A percentile compares a stretch with the other conserved stretches of the same genome.
Conservation (phyloP, 2,329 filamentous ascomycete genomes). For the Neonectria sp. region DNA sequence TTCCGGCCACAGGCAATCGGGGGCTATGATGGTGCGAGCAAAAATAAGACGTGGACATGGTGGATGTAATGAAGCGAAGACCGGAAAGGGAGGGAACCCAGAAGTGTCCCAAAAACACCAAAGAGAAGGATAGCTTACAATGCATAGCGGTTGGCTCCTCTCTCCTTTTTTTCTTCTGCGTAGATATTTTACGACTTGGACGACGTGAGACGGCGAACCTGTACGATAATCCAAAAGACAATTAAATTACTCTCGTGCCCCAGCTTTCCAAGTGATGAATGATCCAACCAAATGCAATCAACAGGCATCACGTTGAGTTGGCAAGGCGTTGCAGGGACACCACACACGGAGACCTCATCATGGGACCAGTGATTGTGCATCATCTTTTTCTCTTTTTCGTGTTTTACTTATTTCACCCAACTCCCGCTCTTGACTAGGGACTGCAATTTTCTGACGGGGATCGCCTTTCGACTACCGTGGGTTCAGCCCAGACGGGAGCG, state of each 20-base stretch:
- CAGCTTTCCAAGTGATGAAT: background rate
- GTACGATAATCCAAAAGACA: slow-evolving; percentile 37
- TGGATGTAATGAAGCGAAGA: slow-evolving; percentile 33
- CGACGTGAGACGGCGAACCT: slow-evolving; percentile 26
- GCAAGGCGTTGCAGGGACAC: background rate
- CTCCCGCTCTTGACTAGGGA: slow-evolving; percentile 36
- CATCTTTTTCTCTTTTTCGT: slow-evolving; percentile 40
- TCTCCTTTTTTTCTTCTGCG: slow-evolving; percentile 26
- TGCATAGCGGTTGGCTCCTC: slow-evolving; percentile 34
- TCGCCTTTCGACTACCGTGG: background rate
- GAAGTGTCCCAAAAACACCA: slow-evolving; percentile 11
- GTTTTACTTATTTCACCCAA: slow-evolving; percentile 45
- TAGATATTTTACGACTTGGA: slow-evolving; percentile 22
- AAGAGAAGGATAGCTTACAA: slow-evolving; percentile 36
- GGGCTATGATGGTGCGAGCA: slow-evolving; percentile 15
- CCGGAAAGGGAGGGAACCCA: slow-evolving; percentile 4
- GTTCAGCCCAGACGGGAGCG: slow-evolving; percentile 1
- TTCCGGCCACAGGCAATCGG: slow-evolving; percentile 21
- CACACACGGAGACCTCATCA: background rate
- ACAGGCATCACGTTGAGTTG: background rate
- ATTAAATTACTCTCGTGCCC: background rate
- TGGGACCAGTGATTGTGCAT: slow-evolving; percentile 24
- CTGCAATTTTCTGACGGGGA: slow-evolving; percentile 31
- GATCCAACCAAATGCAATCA: background rate
- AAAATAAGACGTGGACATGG: slow-evolving; percentile 13